Conservation (phyloP, 2,329 filamentous ascomycete genomes). For the Penicillium thymicola region DNA sequence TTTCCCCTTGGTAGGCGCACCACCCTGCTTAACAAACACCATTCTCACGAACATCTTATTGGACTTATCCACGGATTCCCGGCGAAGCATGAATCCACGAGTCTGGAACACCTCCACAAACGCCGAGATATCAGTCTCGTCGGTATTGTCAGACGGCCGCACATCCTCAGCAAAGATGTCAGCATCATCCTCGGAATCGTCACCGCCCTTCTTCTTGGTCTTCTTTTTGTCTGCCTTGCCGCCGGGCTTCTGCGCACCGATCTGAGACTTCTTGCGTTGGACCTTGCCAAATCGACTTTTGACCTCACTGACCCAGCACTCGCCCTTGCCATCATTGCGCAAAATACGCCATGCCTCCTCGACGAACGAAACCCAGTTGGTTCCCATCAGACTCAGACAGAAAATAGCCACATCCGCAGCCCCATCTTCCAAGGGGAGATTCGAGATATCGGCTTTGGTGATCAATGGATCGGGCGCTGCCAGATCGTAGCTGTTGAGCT, state of each 20-base stretch:
- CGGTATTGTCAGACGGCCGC: constrained; percentile 54
- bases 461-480: constrained; percentile 73
- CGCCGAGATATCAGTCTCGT: constrained; percentile 79
- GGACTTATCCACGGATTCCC: constrained; percentile 69
- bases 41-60: constrained; percentile 99
- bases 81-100: constrained; percentile 80
- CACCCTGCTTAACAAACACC: constrained; percentile 80
- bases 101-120: constrained; percentile 80
- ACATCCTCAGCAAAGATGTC: constrained; percentile 51
- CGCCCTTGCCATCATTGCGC: constrained; percentile 75
- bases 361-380: constrained; percentile 95
- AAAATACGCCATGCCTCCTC: constrained; percentile 93
- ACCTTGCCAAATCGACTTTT: constrained; percentile 81
- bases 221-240: constrained; percentile 46
- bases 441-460: constrained; percentile 83
- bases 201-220: constrained; percentile 46
- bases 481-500: constrained; percentile 82
- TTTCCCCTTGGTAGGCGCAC: constrained; percentile 71
- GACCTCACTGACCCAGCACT: constrained; percentile 96
- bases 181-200: constrained; percentile 48
- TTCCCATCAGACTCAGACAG: constrained; percentile 96
- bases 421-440: constrained; percentile 71
- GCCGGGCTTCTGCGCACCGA: constrained; percentile 36
- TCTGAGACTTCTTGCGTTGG: constrained; percentile 41
- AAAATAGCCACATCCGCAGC: constrained; percentile 86